Conservation (phyloP, 495 filamentous ascomycete species). For the Penicillium cosmopolitanum region DNA sequence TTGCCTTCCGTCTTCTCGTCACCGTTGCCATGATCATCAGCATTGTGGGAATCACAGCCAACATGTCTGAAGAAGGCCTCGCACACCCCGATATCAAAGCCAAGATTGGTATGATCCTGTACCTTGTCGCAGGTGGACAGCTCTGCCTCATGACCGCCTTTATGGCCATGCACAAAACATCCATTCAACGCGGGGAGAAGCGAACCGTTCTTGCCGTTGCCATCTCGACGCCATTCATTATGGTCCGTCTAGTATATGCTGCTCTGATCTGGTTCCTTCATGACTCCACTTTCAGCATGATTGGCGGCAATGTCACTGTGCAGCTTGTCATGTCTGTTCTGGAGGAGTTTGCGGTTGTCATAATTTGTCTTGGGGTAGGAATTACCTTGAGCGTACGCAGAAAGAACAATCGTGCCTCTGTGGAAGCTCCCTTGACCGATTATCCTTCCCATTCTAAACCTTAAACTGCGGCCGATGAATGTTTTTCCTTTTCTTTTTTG, state of each 20-base stretch:
- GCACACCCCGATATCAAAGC: conserved; percentile 20
- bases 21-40: conserved; percentile 25
- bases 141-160: conserved; percentile 27
- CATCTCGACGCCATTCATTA: conserved; percentile 39
- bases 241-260: conserved; percentile 46
- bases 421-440: background rate
- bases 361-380: conserved; percentile 35
- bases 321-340: conserved; percentile 44
- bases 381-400: conserved; percentile 33
- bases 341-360: conserved; percentile 40
- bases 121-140: conserved; percentile 31
- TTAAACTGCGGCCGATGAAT: background rate
- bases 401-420: background rate
- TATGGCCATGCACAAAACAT: conserved; percentile 11
- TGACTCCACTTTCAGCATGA: conserved; percentile 35
- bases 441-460: background rate
- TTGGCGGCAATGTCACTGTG: conserved; percentile 38
- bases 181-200: conserved; percentile 37
- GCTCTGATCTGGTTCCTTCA: conserved; percentile 36
- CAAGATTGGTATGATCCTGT: conserved; percentile 35
- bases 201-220: conserved; percentile 39
- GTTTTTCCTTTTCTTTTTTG: too few relatives aligned
- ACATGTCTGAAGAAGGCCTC: conserved; percentile 22
- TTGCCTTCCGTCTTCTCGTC: conserved; percentile 27
- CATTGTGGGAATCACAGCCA: conserved; percentile 28